Evolutionary conservation across 257 asterid genomes (phyloP), one percentile per base, ranked within the genome.

Genomic region (Capsicum chinense): DNA sequence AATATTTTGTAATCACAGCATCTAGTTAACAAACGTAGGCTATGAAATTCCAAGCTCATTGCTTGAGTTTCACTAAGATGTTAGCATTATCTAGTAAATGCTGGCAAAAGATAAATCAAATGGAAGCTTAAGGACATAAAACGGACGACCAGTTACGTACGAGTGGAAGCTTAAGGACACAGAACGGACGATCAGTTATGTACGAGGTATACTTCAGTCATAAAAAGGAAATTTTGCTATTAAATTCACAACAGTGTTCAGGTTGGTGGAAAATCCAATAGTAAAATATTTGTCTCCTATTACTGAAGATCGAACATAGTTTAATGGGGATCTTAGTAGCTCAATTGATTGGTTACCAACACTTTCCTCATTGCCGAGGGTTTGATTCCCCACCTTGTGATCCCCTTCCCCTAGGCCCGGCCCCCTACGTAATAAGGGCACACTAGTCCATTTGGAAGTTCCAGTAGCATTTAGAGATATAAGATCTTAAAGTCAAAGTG

Each of bases 391-490:
- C 33, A 26, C 33, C 33, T 26, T 26, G 2, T 26, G 33, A 26
- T 26, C 33, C 33, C 33, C 33, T 26, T 26, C 33, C 33, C 33
- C 33, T 26, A 26, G 33, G 33, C 33, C 33, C 33, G 33, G 33
- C 33, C 33, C 33, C 33, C 33, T 26, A 26, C 1, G 33, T 26
- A 12, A 19, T 52, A 50, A 52, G 42, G 59, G 47, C 21, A 76
- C 21, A 12, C 3, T 3, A 76, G 63, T 76, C 63, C 62, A 76
- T 21, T 52, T 3, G 0, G 80, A 48, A 74, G 57, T 73, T 11
- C 3, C 80, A 73, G 62, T 50, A 11, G 80, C 80, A 74, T 6
- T 74, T 74, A 74, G 4, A 74, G 59, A 74, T 50, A 21, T 12
- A 1, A 13, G 60, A 74, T 50, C 19, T 12, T 50, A 52, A 70